Conservation (phyloP, 257 asterid species). For the Petunia secreta region DNA sequence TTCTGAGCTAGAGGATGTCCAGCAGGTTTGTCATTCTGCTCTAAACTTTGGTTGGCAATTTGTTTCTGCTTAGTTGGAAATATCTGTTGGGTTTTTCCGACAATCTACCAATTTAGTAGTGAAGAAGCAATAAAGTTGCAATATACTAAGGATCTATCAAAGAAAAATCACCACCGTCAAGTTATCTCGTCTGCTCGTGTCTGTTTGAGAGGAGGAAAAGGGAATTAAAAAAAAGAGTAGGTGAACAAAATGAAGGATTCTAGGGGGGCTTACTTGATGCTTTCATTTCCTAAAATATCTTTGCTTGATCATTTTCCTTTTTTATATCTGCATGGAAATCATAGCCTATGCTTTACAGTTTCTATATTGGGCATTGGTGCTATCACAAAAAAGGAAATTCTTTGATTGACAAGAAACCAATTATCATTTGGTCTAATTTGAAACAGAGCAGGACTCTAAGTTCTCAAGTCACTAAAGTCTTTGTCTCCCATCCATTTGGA, state of each 20-base stretch:
- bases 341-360: slow-evolving; percentile 12
- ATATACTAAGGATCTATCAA: not conserved
- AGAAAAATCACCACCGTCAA: not conserved
- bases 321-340: slow-evolving; percentile 13
- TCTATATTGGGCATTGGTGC: not conserved
- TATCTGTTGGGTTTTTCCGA: not conserved
- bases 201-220: slow-evolving; percentile 17
- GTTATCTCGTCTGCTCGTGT: not conserved
- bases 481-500: too few species aligned
- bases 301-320: not conserved
- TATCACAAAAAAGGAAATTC: not conserved
- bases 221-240: not conserved
- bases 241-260: slow-evolving; percentile 10
- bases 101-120: slow-evolving; percentile 13
- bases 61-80: not conserved
- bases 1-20: slow-evolving; percentile 72
- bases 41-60: slow-evolving; percentile 20
- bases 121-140: slow-evolving; percentile 15
- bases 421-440: slow-evolving; percentile 17
- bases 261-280: not conserved
- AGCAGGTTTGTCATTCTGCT: slow-evolving; percentile 65
- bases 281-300: not conserved
- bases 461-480: not conserved
- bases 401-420: slow-evolving; percentile 1
- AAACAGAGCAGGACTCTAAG: not conserved